Conservation (phyloP, 2,329 filamentous ascomycete genomes). For the Aspergillus intermedius region DNA sequence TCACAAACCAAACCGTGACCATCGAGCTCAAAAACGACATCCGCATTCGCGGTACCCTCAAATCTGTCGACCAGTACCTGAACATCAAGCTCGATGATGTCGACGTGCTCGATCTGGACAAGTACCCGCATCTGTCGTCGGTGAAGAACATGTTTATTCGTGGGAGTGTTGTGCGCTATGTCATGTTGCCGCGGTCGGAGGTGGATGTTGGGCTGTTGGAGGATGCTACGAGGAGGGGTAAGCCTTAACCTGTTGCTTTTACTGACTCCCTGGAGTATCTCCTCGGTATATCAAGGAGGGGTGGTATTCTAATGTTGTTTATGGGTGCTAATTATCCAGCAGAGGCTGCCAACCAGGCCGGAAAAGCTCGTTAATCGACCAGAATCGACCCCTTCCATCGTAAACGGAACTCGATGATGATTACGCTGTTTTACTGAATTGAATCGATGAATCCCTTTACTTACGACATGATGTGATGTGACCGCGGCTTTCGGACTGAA, state of each 20-base stretch:
- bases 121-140: conserved; percentile 85
- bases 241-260: background rate
- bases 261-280: background rate
- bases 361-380: conserved; percentile 39
- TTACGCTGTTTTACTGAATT: conserved; percentile 1
- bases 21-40: conserved; percentile 99
- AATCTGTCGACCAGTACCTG: conserved; percentile 96
- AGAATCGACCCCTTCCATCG: background rate
- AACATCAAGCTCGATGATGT: conserved; percentile 99
- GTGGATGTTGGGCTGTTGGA: conserved; percentile 84
- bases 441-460: conserved; percentile 4
- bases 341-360: conserved; percentile 47
- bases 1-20: conserved; percentile 94
- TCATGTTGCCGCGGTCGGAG: conserved; percentile 73
- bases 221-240: conserved; percentile 84
- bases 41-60: conserved; percentile 87
- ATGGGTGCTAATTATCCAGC: conserved; percentile 8
- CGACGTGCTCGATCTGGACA: conserved; percentile 81
- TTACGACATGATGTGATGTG: conserved; percentile 10
- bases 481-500: background rate
- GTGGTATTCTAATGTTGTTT: background rate
- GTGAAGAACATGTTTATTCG: conserved; percentile 96
- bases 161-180: conserved; percentile 86
- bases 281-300: no score
- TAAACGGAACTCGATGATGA: background rate